Evolutionary conservation across 768 basidiomycete genomes (phyloP).

Genomic region (Russula brevipes): DNA sequence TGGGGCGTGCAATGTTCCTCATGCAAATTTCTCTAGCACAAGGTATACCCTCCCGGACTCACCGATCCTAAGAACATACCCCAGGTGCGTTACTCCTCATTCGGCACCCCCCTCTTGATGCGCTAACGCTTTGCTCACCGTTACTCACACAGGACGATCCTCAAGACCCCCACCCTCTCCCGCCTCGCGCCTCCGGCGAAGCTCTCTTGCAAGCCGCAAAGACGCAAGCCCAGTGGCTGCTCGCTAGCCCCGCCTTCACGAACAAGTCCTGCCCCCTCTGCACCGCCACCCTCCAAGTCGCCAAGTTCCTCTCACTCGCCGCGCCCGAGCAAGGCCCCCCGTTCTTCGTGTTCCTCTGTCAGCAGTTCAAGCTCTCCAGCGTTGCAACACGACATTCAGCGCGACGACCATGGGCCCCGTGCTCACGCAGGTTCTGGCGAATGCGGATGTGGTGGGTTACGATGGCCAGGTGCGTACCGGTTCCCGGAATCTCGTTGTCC

Average conservation of each 20-base stretch:
- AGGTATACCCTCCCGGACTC: conserved; percentile 53
- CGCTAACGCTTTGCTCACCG: background rate
- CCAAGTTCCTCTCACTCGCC: conserved; percentile 61
- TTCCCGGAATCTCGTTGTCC: no score
- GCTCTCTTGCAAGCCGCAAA: conserved; percentile 49
- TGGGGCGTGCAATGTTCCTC: background rate
- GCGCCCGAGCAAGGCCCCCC: conserved; percentile 56
- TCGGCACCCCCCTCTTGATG: no score
- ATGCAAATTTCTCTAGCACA: conserved; percentile 39
- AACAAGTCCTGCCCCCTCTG: conserved; percentile 54
- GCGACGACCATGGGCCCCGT: conserved; percentile 50
- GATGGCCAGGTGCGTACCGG: conserved; percentile 62
- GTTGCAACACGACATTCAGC: conserved; percentile 48
- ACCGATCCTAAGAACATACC: conserved; percentile 61
- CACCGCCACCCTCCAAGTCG: conserved; percentile 53
- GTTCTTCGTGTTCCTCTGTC: conserved; percentile 55
- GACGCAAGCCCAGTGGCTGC: conserved; percentile 52
- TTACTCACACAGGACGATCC: conserved; percentile 45
- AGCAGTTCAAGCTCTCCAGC: conserved; percentile 45
- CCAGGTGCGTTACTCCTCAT: conserved; percentile 30
- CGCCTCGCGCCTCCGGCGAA: conserved; percentile 46
- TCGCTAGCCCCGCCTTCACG: conserved; percentile 47
- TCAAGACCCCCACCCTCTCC: conserved; percentile 60
- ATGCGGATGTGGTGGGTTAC: conserved; percentile 64
- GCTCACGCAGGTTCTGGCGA: conserved; percentile 65